A percentile compares a stretch with the other conserved stretches of the same genome.
phyloP scores from a whole-genome alignment of 2,329 filamentous ascomycete genomes.

The Colletotrichum horii region DNA sequence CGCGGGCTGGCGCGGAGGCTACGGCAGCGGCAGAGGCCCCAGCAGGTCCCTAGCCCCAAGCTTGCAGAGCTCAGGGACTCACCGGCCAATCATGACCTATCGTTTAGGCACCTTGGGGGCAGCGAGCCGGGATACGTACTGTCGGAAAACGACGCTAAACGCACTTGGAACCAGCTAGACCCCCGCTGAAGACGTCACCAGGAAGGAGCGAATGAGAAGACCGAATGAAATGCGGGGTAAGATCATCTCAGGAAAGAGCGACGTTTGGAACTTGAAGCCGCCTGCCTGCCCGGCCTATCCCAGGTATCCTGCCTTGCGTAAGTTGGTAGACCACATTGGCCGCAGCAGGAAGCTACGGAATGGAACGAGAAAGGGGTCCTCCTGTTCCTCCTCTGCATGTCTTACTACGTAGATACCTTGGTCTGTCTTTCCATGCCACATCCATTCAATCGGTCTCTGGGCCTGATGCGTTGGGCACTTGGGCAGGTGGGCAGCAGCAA shows the following conservation, averaged over 20 bases:
- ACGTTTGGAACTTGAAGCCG: background rate
- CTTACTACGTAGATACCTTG: background rate
- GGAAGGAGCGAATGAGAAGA: background rate
- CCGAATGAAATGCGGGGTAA: conserved; percentile 23
- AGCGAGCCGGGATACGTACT: background rate
- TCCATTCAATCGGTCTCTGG: background rate
- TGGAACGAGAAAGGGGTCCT: background rate
- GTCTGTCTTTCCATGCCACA: background rate
- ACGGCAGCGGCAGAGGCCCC: conserved; percentile 1
- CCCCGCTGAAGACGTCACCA: conserved; percentile 21
- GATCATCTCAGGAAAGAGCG: background rate
- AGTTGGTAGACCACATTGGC: background rate
- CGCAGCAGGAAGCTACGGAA: background rate
- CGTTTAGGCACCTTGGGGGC: background rate
- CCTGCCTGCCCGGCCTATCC: background rate
- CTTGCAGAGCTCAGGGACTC: background rate
- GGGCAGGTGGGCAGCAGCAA: background rate
- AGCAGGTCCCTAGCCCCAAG: background rate
- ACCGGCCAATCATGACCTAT: background rate
- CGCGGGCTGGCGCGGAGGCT: conserved; percentile 6
- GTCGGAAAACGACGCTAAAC: background rate
- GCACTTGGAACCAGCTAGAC: background rate
- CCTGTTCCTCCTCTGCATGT: background rate
- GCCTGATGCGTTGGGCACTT: background rate
- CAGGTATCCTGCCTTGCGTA: background rate